Evolutionary conservation across 2,329 filamentous ascomycete species (phyloP).

Genomic region (Trichoderma endophyticum): DNA sequence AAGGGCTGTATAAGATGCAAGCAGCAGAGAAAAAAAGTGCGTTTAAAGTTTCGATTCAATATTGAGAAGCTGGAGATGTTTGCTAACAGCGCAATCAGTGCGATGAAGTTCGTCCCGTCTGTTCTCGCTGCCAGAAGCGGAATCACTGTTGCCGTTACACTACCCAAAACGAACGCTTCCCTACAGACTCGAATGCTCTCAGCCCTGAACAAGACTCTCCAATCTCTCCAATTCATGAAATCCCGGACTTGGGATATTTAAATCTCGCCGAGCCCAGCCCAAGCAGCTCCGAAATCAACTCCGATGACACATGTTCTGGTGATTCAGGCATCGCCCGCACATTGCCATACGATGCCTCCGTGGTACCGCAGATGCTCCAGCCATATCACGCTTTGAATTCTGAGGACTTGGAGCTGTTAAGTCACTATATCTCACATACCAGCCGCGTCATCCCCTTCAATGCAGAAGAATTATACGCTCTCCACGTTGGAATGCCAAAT

Average conservation of each 20-base stretch:
- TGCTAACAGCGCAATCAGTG: neutral
- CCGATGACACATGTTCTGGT: neutral
- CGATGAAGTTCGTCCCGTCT: neutral
- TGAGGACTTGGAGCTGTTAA: neutral
- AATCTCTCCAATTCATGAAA: neutral
- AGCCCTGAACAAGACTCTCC: neutral
- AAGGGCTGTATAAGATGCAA: constrained; percentile 7
- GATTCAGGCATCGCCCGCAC: neutral
- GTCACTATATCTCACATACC: constrained; percentile 8
- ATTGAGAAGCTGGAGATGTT: neutral
- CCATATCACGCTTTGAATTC: neutral
- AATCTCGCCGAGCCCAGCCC: neutral
- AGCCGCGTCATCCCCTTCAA: constrained; percentile 2
- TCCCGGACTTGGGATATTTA: neutral
- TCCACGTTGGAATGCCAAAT: constrained; percentile 4
- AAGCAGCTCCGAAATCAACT: neutral
- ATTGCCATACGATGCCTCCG: neutral
- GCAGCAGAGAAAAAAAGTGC: constrained; percentile 7
- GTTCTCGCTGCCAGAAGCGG: constrained; percentile 9
- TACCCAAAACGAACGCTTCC: neutral
- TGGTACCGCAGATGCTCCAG: neutral
- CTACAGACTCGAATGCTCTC: neutral
- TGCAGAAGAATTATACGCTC: neutral
- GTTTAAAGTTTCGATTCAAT: neutral
- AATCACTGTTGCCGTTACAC: constrained; percentile 4